Percentiles rank a stretch among this genome's conserved stretches.
These are phyloP conservation scores for Penicillium tannophilum DNA, from an alignment of 495 filamentous ascomycete species.

Conservation along the genomic window DNA sequence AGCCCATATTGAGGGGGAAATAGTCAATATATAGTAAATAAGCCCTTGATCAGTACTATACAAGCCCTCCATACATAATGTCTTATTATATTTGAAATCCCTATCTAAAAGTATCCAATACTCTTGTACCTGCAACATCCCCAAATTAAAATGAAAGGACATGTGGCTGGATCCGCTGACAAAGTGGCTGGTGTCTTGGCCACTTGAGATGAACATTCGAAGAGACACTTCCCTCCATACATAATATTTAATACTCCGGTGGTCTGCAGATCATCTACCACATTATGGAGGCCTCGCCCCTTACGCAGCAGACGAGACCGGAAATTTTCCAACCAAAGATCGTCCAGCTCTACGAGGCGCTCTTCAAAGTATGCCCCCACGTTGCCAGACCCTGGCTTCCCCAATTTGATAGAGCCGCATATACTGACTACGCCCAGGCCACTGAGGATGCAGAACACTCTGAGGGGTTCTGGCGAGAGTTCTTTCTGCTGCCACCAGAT, in stretches of 20 bases:
- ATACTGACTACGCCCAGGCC: slow-evolving; percentile 9
- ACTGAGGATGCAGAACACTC: slow-evolving; percentile 61
- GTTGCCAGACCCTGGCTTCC: background rate
- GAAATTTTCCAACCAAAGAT: slow-evolving; percentile 93
- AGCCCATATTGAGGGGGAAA: background rate
- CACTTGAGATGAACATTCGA: slow-evolving; percentile 14
- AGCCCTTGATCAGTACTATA: background rate
- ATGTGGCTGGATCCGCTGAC: slow-evolving; percentile 40
- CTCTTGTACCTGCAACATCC: background rate
- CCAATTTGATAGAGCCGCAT: slow-evolving; percentile 7
- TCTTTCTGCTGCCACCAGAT: slow-evolving; percentile 87
- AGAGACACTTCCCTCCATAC: slow-evolving; percentile 14
- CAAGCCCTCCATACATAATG: background rate
- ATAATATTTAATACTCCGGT: slow-evolving; percentile 12
- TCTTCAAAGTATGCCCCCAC: slow-evolving; percentile 71
- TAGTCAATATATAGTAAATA: background rate
- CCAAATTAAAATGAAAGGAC: slow-evolving; percentile 19
- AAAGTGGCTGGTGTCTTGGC: slow-evolving; percentile 33
- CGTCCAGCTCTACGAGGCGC: slow-evolving; percentile 79
- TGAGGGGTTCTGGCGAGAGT: slow-evolving; percentile 95
- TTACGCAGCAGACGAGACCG: slow-evolving; percentile 90
- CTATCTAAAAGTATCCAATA: background rate
- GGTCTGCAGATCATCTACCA: slow-evolving; percentile 19
- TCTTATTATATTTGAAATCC: background rate
- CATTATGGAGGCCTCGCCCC: slow-evolving; percentile 84